Conservation (phyloP, 176 grass and related monocot species). For the Phoenix roebelenii region DNA sequence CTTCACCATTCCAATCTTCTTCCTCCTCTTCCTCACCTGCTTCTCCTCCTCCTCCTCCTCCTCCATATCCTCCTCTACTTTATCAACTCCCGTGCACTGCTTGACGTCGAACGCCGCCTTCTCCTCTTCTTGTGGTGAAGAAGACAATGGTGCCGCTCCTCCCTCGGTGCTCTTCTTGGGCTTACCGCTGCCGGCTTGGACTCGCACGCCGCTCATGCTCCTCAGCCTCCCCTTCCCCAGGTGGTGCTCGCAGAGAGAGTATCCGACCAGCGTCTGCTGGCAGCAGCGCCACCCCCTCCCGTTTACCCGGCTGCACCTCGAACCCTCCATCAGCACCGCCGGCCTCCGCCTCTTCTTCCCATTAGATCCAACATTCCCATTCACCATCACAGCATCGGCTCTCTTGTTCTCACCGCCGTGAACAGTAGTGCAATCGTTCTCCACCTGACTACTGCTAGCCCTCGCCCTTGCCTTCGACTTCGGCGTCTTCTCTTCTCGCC, state of each 20-base stretch:
- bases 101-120: not conserved
- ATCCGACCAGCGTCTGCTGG: conserved; percentile 75
- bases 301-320: conserved; percentile 89
- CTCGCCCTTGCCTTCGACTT: not conserved
- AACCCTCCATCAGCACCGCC: conserved; percentile 54
- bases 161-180: conserved; percentile 5
- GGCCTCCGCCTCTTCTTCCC: conserved; percentile 27
- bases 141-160: not conserved
- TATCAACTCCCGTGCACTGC: not conserved
- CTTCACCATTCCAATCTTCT: conserved; percentile 9
- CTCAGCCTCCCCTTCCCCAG: conserved; percentile 70
- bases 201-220: conserved; percentile 18
- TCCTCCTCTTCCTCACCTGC: not conserved
- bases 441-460: not conserved
- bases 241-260: conserved; percentile 91
- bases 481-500: not conserved
- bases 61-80: not conserved
- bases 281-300: conserved; percentile 91
- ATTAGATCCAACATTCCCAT: not conserved
- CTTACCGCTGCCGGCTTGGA: conserved; percentile 49
- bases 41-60: not conserved
- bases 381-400: not conserved
- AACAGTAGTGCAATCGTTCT: conserved; percentile 1
- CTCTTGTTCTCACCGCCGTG: not conserved
- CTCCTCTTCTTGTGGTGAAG: not conserved